A percentile compares a stretch with the other conserved stretches of the same genome.
Evolutionary conservation across 441 rosid genomes (phyloP).

Genomic region (Kokia cookei): DNA sequence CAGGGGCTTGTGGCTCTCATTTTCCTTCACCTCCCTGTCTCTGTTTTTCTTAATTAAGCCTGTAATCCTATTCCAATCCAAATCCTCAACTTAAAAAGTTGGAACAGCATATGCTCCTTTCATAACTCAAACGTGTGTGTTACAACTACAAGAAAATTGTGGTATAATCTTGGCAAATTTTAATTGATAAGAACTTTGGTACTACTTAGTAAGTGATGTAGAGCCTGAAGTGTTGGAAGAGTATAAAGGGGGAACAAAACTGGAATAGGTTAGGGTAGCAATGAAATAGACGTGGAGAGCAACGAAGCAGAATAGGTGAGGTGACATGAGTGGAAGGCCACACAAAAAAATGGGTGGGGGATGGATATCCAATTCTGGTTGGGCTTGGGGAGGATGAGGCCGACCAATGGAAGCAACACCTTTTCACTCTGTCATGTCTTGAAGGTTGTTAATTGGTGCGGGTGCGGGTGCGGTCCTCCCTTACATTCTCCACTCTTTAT

Average conservation of each 20-base stretch:
- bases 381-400: background rate
- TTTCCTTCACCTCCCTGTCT: background rate
- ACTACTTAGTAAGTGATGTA: background rate
- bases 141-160: background rate
- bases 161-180: too few relatives aligned
- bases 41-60: background rate
- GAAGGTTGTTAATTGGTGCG: background rate
- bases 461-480: background rate
- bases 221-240: background rate
- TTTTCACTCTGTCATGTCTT: background rate
- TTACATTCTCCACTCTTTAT: background rate
- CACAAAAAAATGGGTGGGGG: conserved; percentile 3
- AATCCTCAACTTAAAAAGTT: background rate
- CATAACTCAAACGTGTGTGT: background rate
- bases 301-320: conserved; percentile 17
- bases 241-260: background rate
- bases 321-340: conserved; percentile 9
- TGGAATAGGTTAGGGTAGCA: conserved; percentile 10
- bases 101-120: background rate
- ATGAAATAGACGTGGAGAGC: conserved; percentile 17
- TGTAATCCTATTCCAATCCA: background rate
- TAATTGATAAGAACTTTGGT: background rate
- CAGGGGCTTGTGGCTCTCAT: background rate
- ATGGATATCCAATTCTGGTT: background rate
- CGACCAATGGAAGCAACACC: conserved; percentile 9